phyloP scores from a whole-genome alignment of 345 rosid species.

The Anacardium occidentale region DNA sequence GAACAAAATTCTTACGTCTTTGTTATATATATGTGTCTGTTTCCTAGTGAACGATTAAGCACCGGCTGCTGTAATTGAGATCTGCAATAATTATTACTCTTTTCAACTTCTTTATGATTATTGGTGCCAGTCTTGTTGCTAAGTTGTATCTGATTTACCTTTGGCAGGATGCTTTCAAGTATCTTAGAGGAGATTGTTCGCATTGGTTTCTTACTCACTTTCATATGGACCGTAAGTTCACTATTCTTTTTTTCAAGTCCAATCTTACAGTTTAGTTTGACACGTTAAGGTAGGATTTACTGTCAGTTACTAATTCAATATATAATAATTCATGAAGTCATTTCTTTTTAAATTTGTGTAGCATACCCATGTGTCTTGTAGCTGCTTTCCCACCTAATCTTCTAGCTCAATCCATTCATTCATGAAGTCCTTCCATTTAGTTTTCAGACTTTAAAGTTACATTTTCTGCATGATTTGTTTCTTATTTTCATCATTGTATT shows the following conservation, averaged over 20 bases:
- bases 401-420: background rate
- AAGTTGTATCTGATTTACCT: conserved; percentile 18
- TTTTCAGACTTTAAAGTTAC: background rate
- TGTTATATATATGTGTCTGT: background rate
- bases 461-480: conserved; percentile 2
- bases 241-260: conserved; percentile 9
- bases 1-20: background rate
- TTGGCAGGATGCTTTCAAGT: conserved; percentile 93
- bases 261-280: conserved; percentile 4
- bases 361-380: background rate
- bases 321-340: conserved; percentile 4
- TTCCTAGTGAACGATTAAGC: background rate
- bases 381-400: background rate
- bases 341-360: background rate
- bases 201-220: conserved; percentile 99
- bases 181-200: conserved; percentile 81
- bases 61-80: background rate
- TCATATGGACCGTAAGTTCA: conserved; percentile 91
- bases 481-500: background rate
- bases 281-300: background rate
- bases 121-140: conserved; percentile 18
- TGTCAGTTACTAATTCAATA: background rate
- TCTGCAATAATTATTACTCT: conserved; percentile 8
- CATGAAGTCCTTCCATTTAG: background rate
- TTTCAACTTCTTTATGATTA: background rate